Evolutionary conservation across 129 eudicot species (phyloP).

Genomic region (Chrysanthemum lavandulifolium): DNA sequence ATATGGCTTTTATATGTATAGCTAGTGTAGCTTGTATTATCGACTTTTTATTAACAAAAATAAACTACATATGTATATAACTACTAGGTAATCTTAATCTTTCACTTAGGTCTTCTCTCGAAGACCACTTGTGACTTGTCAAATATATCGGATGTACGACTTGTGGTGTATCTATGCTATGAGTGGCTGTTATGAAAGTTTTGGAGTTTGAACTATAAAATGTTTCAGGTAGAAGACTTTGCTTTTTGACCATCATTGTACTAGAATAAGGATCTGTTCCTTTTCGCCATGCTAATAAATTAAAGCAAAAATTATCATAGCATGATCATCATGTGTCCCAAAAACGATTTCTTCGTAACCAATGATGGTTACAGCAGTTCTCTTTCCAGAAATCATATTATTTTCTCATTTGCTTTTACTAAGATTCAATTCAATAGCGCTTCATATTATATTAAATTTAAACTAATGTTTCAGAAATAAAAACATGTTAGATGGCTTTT

Average conservation of each 20-base stretch:
- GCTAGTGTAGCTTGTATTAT: conserved; percentile 14
- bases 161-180: neutral
- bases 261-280: neutral
- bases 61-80: conserved; percentile 16
- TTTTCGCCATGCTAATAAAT: too few relatives aligned
- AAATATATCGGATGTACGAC: neutral
- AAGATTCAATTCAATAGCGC: too few relatives aligned
- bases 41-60: conserved; percentile 13
- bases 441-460: too few relatives aligned
- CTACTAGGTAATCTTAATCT: neutral
- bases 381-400: too few relatives aligned
- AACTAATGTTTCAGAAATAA: too few relatives aligned
- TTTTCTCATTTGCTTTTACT: too few relatives aligned
- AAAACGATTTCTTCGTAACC: too few relatives aligned
- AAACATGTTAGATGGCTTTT: too few relatives aligned
- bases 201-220: neutral
- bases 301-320: too few relatives aligned
- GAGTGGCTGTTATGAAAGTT: neutral
- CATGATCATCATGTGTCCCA: too few relatives aligned
- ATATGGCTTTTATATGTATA: conserved; percentile 8
- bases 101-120: neutral
- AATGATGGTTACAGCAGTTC: too few relatives aligned
- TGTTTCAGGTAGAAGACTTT: neutral
- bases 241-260: neutral
- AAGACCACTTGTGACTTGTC: neutral